Evolutionary conservation across 257 asterid species (phyloP), one percentile per base, ranked within the genome.

Genomic region (Knoxia roxburghii): DNA sequence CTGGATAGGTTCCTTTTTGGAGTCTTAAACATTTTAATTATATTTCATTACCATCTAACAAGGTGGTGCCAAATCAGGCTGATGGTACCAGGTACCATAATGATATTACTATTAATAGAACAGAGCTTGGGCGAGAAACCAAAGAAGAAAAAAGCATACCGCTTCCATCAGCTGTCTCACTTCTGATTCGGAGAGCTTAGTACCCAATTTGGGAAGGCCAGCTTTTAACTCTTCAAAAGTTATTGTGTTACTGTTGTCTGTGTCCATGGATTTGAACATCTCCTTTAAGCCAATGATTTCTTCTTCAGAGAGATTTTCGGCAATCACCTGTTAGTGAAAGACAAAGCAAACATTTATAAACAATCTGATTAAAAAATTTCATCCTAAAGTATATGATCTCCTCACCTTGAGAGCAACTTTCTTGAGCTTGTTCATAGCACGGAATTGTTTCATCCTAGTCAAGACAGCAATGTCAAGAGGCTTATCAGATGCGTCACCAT

Each of bases 391-490:
- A 43, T 15, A 33, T 65, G 14, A 61, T 18, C 5, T 13, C 40
- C 58, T n/a, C 35, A 87, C 97, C 96, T 90, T 87, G 56, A 90
- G 92, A 68, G 98, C 98, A 30, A 91, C 86, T 87, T 91, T 91
- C 92, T 91, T 91, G 80, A 91, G 92, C 75, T 89, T 91, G 81
- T 91, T 91, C 98, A 89, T 91, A 26, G 98, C 98, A 39, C 90
- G 85, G 91, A 91, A 91, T 78, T 91, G 98, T 68, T 89, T 91
- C 95, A 91, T 90, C 81, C 98, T 86, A 68, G 75, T 81, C 78
- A 91, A 81, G 50, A 89, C 98, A 57, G 98, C 92, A 74, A 84
- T 80, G 71, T 91, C 98, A 65, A 91, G 90, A 72, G 95, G 95
- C 79, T 84, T 84, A 79, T 91, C 96, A 55, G 98, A 81, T 80